Conservation (phyloP, 2,329 filamentous ascomycete species). For the Trichothecium sympodiale region DNA sequence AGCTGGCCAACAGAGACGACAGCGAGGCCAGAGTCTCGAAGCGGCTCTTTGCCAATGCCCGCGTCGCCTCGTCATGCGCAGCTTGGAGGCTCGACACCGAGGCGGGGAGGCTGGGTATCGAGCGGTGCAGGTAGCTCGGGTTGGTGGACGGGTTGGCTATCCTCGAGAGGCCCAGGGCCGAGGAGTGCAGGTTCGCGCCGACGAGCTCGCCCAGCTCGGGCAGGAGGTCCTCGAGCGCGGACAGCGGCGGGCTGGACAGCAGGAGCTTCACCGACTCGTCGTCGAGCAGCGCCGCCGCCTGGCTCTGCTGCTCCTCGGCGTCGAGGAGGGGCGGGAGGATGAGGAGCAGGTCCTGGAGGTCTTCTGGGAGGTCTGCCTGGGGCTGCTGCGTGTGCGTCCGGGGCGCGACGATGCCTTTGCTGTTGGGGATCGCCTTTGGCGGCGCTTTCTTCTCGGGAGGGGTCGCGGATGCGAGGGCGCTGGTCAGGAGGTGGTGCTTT, state of each 20-base stretch:
- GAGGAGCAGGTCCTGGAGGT: slow-evolving; percentile 41
- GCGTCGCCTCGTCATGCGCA: slow-evolving; percentile 17
- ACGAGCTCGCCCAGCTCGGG: slow-evolving; percentile 35
- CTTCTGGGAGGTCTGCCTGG: slow-evolving; percentile 22
- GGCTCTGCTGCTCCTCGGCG: slow-evolving; percentile 10
- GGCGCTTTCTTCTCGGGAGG: slow-evolving; percentile 13
- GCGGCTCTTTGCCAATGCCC: slow-evolving; percentile 25
- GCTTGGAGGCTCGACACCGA: slow-evolving; percentile 25
- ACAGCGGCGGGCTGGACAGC: slow-evolving; percentile 38
- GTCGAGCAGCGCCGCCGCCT: slow-evolving; percentile 18
- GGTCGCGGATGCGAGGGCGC: slow-evolving; percentile 36
- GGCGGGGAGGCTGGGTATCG: slow-evolving; percentile 36
- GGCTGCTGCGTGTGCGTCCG: slow-evolving; percentile 3
- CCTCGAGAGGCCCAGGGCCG: slow-evolving; percentile 36
- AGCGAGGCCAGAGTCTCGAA: slow-evolving; percentile 25
- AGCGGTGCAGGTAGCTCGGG: slow-evolving; percentile 46
- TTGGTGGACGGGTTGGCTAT: slow-evolving; percentile 38
- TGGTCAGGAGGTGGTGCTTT: slow-evolving; percentile 37
- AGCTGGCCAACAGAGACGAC: slow-evolving; percentile 25
- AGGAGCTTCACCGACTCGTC: slow-evolving; percentile 28
- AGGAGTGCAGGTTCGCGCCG: slow-evolving; percentile 36
- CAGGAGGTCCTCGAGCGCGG: slow-evolving; percentile 33
- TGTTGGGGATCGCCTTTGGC: background rate
- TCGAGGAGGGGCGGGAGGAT: slow-evolving; percentile 40
- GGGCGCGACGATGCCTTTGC: slow-evolving; percentile 11